Conservation (phyloP, 192 early-diverging fungal species). For the Hyaloraphidium curvatum region DNA sequence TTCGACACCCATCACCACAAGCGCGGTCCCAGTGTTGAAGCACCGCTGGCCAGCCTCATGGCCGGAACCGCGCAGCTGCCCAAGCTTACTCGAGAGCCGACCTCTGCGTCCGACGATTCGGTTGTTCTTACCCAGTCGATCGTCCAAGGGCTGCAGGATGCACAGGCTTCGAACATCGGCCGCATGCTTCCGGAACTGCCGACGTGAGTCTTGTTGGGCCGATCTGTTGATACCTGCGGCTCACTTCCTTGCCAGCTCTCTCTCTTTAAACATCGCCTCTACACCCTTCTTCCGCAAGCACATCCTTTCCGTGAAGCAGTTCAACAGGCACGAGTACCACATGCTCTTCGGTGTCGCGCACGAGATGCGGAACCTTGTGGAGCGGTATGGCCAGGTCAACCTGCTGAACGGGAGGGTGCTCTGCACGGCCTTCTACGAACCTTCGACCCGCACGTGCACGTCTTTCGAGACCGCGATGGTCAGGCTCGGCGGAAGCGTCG, state of each 20-base stretch:
- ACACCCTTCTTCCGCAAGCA: slow-evolving; percentile 88
- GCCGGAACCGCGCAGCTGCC: too few species aligned
- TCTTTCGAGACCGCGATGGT: slow-evolving; percentile 92
- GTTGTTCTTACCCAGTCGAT: too few species aligned
- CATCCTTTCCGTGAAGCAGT: slow-evolving; percentile 78
- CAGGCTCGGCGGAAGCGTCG: slow-evolving; percentile 78
- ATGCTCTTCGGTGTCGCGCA: slow-evolving; percentile 85
- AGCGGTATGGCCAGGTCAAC: slow-evolving; percentile 68
- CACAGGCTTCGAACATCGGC: too few species aligned
- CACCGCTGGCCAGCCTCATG: too few species aligned
- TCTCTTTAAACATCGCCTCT: slow-evolving; percentile 31
- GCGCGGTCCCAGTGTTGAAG: too few species aligned
- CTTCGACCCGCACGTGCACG: slow-evolving; percentile 79
- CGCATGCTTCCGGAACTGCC: slow-evolving; percentile 6
- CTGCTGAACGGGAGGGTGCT: slow-evolving; percentile 78
- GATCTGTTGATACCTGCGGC: too few species aligned
- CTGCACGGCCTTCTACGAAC: slow-evolving; percentile 91
- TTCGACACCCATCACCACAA: too few species aligned
- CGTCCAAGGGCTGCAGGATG: too few species aligned
- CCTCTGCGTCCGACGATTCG: too few species aligned
- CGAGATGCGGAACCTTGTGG: slow-evolving; percentile 88
- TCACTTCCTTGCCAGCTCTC: slow-evolving; percentile 18
- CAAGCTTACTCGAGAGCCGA: too few species aligned
- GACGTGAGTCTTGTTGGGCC: slow-evolving; percentile 13
- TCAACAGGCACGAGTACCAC: slow-evolving; percentile 83